Conservation (phyloP, 352 stramenopile genomes). For the Pythium dissotocum region DNA sequence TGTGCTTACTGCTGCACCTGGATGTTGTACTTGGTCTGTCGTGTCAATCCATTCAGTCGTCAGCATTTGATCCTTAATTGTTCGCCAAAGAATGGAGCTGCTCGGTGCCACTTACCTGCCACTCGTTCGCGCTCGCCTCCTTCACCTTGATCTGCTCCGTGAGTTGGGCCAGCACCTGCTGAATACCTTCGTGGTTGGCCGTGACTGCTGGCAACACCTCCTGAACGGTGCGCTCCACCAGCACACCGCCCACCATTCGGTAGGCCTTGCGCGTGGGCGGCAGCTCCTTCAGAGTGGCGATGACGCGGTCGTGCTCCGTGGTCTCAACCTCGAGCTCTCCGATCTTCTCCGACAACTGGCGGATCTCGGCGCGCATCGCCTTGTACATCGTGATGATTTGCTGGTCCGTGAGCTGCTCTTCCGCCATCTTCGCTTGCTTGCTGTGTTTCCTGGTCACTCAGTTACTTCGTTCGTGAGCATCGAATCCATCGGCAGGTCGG, state of each 20-base stretch:
- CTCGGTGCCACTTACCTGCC: constrained; percentile 43
- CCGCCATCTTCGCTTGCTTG: constrained; percentile 26
- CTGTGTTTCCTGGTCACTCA: not conserved
- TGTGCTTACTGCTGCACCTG: constrained; percentile 63
- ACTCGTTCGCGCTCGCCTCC: constrained; percentile 79
- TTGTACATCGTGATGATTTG: constrained; percentile 88
- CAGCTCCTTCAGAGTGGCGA: constrained; percentile 77
- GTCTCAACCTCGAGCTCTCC: constrained; percentile 83
- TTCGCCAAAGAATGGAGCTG: not conserved
- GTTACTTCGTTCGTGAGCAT: not conserved
- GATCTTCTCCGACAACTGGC: constrained; percentile 85
- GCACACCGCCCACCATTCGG: constrained; percentile 94
- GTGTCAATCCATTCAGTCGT: not conserved
- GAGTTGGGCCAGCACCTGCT: constrained; percentile 73
- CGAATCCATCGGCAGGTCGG: not conserved
- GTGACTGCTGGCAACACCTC: constrained; percentile 94
- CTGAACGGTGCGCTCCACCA: constrained; percentile 95
- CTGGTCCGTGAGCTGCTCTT: constrained; percentile 75
- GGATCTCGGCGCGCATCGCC: constrained; percentile 78
- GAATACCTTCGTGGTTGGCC: constrained; percentile 78
- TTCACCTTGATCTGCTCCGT: constrained; percentile 85
- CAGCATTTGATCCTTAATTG: too few relatives aligned
- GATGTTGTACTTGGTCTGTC: constrained; percentile 86
- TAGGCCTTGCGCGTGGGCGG: constrained; percentile 88
- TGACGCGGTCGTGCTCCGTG: constrained; percentile 82